Percentiles rank a stretch among this genome's conserved stretches.
Conservation (phyloP, 345 rosid genomes). For the Excoecaria agallocha region DNA sequence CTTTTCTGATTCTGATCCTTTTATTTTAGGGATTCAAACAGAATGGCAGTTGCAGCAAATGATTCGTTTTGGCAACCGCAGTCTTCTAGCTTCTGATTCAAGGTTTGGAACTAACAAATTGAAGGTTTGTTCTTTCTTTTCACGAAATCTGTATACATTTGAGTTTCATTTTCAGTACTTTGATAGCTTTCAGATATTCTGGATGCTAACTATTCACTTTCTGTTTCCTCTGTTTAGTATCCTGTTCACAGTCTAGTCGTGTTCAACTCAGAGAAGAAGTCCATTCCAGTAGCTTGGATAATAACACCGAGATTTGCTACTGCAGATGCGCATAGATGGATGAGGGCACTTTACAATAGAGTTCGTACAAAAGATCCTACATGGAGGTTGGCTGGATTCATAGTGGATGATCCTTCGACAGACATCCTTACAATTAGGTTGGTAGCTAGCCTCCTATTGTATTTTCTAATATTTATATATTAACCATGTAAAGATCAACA, state of each 20-base stretch:
- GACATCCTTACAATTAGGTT: slow-evolving; percentile 75
- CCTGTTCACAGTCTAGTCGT: slow-evolving; percentile 84
- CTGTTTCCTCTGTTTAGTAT: slow-evolving; percentile 48
- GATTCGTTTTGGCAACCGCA: slow-evolving; percentile 84
- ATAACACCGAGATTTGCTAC: slow-evolving; percentile 63
- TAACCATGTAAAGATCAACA: background rate
- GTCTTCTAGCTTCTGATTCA: slow-evolving; percentile 85
- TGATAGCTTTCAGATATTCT: slow-evolving; percentile 9
- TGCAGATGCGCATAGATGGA: slow-evolving; percentile 73
- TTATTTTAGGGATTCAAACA: slow-evolving; percentile 80
- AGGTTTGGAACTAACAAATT: slow-evolving; percentile 88
- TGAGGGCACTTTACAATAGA: slow-evolving; percentile 89
- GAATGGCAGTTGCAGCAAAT: slow-evolving; percentile 99
- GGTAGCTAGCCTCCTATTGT: slow-evolving; percentile 14
- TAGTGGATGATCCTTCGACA: slow-evolving; percentile 83
- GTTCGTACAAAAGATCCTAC: slow-evolving; percentile 75
- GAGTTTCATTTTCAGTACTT: slow-evolving; percentile 6
- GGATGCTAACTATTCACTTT: slow-evolving; percentile 32
- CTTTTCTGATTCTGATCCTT: slow-evolving; percentile 73
- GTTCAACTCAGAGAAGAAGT: slow-evolving; percentile 88
- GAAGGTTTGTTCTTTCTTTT: slow-evolving; percentile 58
- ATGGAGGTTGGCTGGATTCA: slow-evolving; percentile 93
- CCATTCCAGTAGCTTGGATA: slow-evolving; percentile 97
- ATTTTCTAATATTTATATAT: background rate
- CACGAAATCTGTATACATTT: background rate